A percentile compares a stretch with the other conserved stretches of the same genome.
phyloP scores from a whole-genome alignment of 345 rosid genomes.

The Syzygium grande region DNA sequence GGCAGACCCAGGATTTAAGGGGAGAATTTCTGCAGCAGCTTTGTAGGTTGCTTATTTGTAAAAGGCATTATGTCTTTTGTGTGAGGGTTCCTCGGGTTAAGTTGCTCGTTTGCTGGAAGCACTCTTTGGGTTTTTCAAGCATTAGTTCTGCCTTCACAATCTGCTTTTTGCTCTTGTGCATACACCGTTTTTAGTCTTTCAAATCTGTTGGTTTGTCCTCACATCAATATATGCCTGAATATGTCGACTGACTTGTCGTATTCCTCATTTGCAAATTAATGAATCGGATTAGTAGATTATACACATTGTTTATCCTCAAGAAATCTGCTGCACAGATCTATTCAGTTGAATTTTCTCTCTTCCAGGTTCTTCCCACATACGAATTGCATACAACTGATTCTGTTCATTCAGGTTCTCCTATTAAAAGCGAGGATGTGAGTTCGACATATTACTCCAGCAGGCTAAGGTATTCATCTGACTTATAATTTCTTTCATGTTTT shows the following conservation, averaged over 20 bases:
- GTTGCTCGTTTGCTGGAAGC: background rate
- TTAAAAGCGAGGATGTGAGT: constrained; percentile 18
- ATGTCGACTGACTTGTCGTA: background rate
- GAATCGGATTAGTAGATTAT: background rate
- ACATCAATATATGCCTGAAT: background rate
- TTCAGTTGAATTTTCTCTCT: constrained; percentile 10
- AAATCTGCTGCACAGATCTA: background rate
- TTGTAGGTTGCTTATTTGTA: background rate
- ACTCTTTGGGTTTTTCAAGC: background rate
- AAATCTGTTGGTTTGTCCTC: background rate
- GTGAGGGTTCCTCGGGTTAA: background rate
- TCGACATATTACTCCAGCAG: constrained; percentile 15
- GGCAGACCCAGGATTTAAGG: background rate
- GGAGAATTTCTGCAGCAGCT: background rate
- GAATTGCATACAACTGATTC: constrained; percentile 34
- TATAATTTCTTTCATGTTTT: background rate
- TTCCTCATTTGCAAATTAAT: background rate
- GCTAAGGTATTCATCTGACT: constrained; percentile 33
- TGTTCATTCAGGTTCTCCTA: constrained; percentile 19
- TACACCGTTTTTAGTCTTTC: background rate
- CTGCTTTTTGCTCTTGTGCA: background rate
- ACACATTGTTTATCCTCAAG: background rate
- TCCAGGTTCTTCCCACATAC: constrained; percentile 61
- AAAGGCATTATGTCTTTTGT: background rate
- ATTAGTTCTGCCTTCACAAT: background rate